phyloP scores from a whole-genome alignment of 768 basidiomycete species.

The Cystofilobasidium ferigula region DNA sequence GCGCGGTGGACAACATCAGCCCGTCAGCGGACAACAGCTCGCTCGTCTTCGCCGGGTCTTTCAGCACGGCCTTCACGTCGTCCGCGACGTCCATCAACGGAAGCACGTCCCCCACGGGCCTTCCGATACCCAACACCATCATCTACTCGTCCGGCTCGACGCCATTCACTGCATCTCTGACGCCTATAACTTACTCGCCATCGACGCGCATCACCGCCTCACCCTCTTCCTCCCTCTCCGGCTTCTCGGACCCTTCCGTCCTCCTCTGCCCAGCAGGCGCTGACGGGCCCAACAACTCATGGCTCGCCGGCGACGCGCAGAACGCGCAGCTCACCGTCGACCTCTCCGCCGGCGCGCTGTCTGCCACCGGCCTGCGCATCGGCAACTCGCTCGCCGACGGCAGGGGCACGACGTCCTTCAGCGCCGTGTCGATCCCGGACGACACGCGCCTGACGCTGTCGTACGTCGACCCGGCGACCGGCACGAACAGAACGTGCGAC shows the following conservation, averaged over 20 bases:
- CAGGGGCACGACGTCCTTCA: constrained; percentile 80
- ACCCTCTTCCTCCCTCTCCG: constrained; percentile 51
- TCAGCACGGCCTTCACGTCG: constrained; percentile 53
- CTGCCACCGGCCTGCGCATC: constrained; percentile 67
- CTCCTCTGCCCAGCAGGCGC: constrained; percentile 77
- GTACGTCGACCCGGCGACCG: constrained; percentile 65
- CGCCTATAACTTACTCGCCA: constrained; percentile 56
- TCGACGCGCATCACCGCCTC: constrained; percentile 47
- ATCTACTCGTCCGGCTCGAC: constrained; percentile 71
- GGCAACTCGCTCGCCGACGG: constrained; percentile 78
- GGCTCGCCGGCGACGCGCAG: constrained; percentile 67
- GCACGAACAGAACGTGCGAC: constrained; percentile 65
- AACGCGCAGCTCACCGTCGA: constrained; percentile 60
- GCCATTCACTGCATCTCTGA: constrained; percentile 79
- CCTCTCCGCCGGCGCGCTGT: constrained; percentile 45
- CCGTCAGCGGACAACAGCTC: constrained; percentile 55
- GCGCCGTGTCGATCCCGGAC: constrained; percentile 79
- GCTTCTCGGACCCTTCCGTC: constrained; percentile 46
- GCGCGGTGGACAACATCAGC: constrained; percentile 63
- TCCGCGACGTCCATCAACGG: constrained; percentile 47
- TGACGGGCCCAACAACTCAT: constrained; percentile 61
- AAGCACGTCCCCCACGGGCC: constrained; percentile 18
- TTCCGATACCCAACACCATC: constrained; percentile 44
- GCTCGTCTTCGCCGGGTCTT: constrained; percentile 79
- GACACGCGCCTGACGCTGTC: constrained; percentile 65